Conservation (phyloP, 176 grass and related monocot species). For the Alopecurus myosuroides region DNA sequence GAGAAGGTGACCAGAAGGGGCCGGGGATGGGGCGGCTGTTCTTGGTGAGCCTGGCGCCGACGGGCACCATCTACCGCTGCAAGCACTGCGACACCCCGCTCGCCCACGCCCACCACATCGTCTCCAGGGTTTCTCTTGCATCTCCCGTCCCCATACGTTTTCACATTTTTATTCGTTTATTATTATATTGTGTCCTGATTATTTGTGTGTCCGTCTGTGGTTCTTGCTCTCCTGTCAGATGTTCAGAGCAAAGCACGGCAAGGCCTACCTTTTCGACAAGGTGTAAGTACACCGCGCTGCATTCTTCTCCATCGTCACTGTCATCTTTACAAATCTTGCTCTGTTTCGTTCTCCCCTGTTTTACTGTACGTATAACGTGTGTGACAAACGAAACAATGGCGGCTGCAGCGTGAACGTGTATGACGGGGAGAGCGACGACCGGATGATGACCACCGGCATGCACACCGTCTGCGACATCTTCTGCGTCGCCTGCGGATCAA, state of each 20-base stretch:
- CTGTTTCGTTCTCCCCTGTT: neutral
- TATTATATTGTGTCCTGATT: neutral
- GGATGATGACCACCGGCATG: conserved; percentile 40
- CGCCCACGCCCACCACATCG: neutral
- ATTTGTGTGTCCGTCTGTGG: too few species aligned
- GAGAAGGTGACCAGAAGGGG: neutral
- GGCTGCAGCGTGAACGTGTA: conserved; percentile 35
- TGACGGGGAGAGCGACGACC: conserved; percentile 16
- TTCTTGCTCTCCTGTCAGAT: neutral
- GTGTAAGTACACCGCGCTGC: conserved; percentile 23
- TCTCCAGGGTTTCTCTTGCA: neutral
- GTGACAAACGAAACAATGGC: too few species aligned
- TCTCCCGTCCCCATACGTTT: neutral
- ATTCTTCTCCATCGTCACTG: neutral
- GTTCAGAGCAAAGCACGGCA: conserved; percentile 51
- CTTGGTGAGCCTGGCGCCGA: neutral
- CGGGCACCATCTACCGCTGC: neutral
- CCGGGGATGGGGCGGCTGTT: neutral
- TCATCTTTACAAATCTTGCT: neutral
- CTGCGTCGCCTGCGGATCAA: conserved; percentile 42
- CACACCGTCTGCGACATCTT: conserved; percentile 54
- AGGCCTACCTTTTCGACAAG: conserved; percentile 49
- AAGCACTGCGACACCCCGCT: neutral
- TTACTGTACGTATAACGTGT: neutral
- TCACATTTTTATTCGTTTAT: neutral